Percentiles rank a stretch among this genome's conserved stretches.
Conservation (phyloP, 768 basidiomycete species). For the Butyriboletus loyo region DNA sequence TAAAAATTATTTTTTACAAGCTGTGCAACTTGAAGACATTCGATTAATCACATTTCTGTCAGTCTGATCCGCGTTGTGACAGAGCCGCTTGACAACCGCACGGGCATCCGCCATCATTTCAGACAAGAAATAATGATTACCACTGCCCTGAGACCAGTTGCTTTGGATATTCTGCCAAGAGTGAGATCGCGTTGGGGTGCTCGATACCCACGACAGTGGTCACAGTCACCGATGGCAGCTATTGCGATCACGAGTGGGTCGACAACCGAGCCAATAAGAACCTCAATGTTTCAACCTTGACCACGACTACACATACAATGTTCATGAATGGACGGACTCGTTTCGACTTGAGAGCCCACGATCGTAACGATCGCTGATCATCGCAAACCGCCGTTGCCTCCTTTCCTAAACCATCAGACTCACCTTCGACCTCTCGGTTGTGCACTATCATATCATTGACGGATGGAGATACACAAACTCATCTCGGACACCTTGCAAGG, state of each 20-base stretch:
- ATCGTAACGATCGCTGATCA: neutral
- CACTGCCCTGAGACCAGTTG: too few relatives aligned
- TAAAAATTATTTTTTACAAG: too few relatives aligned
- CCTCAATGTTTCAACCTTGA: neutral
- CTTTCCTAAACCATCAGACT: slow-evolving; percentile 2
- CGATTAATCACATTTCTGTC: too few relatives aligned
- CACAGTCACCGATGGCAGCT: neutral
- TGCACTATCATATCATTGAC: neutral
- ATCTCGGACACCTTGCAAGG: slow-evolving; percentile 18
- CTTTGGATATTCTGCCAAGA: too few relatives aligned
- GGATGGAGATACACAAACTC: slow-evolving; percentile 11
- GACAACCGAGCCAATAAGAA: neutral
- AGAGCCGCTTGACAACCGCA: too few relatives aligned
- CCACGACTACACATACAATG: neutral
- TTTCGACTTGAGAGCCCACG: neutral
- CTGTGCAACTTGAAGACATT: too few relatives aligned
- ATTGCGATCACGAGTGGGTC: neutral
- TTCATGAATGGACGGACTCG: neutral
- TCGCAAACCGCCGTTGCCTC: slow-evolving; percentile 2
- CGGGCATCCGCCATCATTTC: too few relatives aligned
- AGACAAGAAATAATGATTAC: too few relatives aligned
- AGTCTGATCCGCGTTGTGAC: too few relatives aligned
- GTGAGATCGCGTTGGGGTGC: too few relatives aligned
- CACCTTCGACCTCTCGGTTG: neutral
- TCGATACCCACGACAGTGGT: too few relatives aligned